Base-by-base conservation (phyloP, 1,139 yeast genomes). In the Nakaseomyces glabratus region DNA sequence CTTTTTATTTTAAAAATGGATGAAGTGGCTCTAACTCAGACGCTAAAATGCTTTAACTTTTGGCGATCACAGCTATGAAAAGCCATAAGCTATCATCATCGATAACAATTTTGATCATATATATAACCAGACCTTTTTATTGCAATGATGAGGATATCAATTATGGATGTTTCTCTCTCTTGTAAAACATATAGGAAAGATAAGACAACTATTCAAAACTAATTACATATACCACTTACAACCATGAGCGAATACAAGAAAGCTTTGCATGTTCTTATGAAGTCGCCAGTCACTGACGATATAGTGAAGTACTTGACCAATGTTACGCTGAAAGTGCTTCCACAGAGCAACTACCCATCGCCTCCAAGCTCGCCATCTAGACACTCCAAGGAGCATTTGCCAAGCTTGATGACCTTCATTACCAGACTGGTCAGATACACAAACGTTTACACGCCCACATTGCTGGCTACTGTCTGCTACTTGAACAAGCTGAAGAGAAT, bases 371-470 rank as follows among this genome's bases (percentile, higher is more conserved):
- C 42, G 25, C 45, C 41, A 22, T 19, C 33, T 21, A 17, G 33
- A 16, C 14, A 20, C 16, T 17, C 10, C 30, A 51, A 43, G 64
- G 18, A 17, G 24, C 17, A 26, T 29, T 36, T 76, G 39, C 90
- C 90, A 13, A 77, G 86, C 8, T 64, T 81, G 46, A 76, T 73
- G 80, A 75, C 82, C 1, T 81, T 80, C 59, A 74, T 81, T 50
- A 70, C 80, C 40, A 74, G 68, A 50, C 62, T 81, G 52, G 84
- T 80, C 31, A 69, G 79, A 50, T 71, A 76, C 60, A 76, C 88
- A 25, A 77, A 79, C 51, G 84, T 80, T 15, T 76, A 79, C 58
- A 76, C 86, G 6, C 85, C 86, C 17, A 80, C 88, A 9, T 65
- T 81, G 46, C 69, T 81, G 72, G 70, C 85, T 13, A 76, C 88